Percentiles rank a stretch among this genome's conserved stretches.
Evolutionary conservation across 305 asterid species (phyloP).

Genomic region (Fraxinus albicans): DNA sequence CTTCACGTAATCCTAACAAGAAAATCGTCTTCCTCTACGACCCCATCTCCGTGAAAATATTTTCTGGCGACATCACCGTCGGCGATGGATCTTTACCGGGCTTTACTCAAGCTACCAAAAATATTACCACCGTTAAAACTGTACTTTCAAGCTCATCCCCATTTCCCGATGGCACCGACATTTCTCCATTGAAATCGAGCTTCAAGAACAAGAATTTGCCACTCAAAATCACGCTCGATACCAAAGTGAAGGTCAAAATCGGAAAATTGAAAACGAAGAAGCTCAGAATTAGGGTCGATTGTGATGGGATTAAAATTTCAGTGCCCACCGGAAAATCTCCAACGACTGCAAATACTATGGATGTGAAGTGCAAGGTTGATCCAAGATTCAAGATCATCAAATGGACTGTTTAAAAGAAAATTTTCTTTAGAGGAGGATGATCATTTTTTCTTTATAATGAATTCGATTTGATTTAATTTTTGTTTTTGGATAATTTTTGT

Average conservation of each 20-base stretch:
- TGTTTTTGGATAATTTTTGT: too few species aligned
- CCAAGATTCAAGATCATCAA: constrained; percentile 86
- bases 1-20: constrained; percentile 74
- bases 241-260: constrained; percentile 64
- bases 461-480: constrained; percentile 18
- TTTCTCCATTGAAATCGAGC: constrained; percentile 51
- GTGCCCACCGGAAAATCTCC: constrained; percentile 65
- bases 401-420: constrained; percentile 62
- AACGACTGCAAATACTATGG: constrained; percentile 49
- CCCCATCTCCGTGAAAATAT: constrained; percentile 36
- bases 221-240: constrained; percentile 58
- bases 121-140: constrained; percentile 43
- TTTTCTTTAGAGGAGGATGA: constrained; percentile 27
- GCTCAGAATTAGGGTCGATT: constrained; percentile 56
- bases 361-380: constrained; percentile 74
- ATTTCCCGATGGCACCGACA: constrained; percentile 41
- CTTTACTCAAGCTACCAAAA: constrained; percentile 55
- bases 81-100: constrained; percentile 65
- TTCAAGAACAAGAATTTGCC: constrained; percentile 57
- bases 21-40: constrained; percentile 62
- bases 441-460: not conserved
- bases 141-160: constrained; percentile 44
- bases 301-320: constrained; percentile 58
- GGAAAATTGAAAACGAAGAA: constrained; percentile 64
- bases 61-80: constrained; percentile 49